Percentiles rank a stretch among this genome's conserved stretches.
Evolutionary conservation across 1,284 basidiomycete species (phyloP).

Genomic region (Irpex lacteus): DNA sequence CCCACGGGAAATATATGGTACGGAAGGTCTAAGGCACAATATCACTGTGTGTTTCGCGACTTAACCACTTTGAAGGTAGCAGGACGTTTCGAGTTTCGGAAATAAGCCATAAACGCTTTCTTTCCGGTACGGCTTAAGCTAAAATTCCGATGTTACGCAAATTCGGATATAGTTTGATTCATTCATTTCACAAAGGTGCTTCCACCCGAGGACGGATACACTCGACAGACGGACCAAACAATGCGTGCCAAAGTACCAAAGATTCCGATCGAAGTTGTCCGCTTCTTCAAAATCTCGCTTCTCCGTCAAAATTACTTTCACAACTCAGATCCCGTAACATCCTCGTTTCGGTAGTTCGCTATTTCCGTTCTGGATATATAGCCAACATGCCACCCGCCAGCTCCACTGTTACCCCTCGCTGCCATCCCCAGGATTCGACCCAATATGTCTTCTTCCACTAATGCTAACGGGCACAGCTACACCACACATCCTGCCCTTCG

Average conservation of each 20-base stretch:
- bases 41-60: neutral
- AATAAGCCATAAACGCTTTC: slow-evolving; percentile 8
- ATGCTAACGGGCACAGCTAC: slow-evolving; percentile 13
- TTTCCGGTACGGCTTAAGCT: slow-evolving; percentile 3
- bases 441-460: slow-evolving; percentile 17
- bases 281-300: slow-evolving; percentile 18
- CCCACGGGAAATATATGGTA: slow-evolving; percentile 12
- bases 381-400: slow-evolving; percentile 10
- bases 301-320: slow-evolving; percentile 18
- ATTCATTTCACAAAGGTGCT: neutral
- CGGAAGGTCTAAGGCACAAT: slow-evolving; percentile 14
- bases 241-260: slow-evolving; percentile 20
- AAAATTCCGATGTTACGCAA: neutral
- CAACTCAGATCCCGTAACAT: slow-evolving; percentile 24
- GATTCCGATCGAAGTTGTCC: slow-evolving; percentile 12
- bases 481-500: slow-evolving; percentile 31
- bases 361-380: slow-evolving; percentile 24
- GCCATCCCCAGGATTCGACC: slow-evolving; percentile 7
- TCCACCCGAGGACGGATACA: slow-evolving; percentile 10
- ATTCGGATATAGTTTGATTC: slow-evolving; percentile 7
- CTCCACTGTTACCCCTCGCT: slow-evolving; percentile 9
- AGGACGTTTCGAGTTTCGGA: slow-evolving; percentile 11
- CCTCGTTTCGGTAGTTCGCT: slow-evolving; percentile 26
- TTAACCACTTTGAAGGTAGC: neutral
- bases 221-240: slow-evolving; percentile 7